Evolutionary conservation across 1,284 basidiomycete genomes (phyloP).

Genomic region (Tausonia pullulans): DNA sequence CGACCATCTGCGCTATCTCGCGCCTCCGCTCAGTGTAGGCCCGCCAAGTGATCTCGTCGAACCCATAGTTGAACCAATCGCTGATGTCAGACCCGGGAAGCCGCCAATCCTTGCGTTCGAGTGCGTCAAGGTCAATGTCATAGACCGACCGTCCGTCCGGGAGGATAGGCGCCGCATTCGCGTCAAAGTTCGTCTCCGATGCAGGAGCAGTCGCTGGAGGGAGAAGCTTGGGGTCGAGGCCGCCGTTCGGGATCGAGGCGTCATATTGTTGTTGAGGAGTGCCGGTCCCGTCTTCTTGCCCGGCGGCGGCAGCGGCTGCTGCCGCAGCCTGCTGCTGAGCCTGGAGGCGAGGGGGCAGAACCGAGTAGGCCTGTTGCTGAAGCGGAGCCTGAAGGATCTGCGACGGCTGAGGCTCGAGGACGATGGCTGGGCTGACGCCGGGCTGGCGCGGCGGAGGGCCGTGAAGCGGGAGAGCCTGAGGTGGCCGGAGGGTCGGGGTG

Average conservation of each 20-base stretch:
- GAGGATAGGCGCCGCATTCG: slow-evolving; percentile 47
- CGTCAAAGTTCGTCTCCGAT: slow-evolving; percentile 46
- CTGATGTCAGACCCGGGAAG: slow-evolving; percentile 83
- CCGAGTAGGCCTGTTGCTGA: slow-evolving; percentile 13
- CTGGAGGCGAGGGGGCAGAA: slow-evolving; percentile 7
- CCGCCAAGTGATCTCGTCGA: slow-evolving; percentile 93
- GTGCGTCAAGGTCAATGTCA: slow-evolving; percentile 70
- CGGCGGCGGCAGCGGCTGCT: background rate
- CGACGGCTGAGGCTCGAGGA: slow-evolving; percentile 26
- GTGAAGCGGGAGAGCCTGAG: slow-evolving; percentile 72
- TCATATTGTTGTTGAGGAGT: background rate
- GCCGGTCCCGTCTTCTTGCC: background rate
- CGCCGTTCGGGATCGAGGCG: background rate
- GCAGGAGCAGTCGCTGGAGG: slow-evolving; percentile 29
- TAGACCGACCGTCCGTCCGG: slow-evolving; percentile 72
- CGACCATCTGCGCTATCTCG: slow-evolving; percentile 65
- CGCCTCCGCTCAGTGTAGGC: slow-evolving; percentile 77
- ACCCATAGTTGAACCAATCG: slow-evolving; percentile 99
- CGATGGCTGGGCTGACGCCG: slow-evolving; percentile 29
- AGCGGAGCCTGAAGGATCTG: slow-evolving; percentile 23
- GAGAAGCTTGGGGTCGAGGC: slow-evolving; percentile 19
- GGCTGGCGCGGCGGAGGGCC: slow-evolving; percentile 65
- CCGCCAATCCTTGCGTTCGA: slow-evolving; percentile 86
- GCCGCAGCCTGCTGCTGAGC: background rate
- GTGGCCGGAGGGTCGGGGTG: slow-evolving; percentile 65